Evolutionary conservation across 352 stramenopile species (phyloP).

Genomic region (Globisporangium nunn): DNA sequence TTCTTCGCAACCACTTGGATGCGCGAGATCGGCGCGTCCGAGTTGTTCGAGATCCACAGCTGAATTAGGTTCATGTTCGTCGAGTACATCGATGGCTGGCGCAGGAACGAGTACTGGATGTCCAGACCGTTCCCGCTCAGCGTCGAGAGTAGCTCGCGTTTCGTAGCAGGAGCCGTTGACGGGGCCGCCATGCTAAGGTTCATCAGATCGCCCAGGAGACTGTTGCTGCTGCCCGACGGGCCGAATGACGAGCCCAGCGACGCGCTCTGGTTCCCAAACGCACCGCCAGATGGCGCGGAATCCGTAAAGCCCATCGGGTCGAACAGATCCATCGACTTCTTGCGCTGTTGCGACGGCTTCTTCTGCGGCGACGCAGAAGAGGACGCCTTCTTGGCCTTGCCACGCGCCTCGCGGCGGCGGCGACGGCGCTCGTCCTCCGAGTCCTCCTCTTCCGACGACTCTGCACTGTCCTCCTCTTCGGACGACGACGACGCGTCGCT

Average conservation of each 20-base stretch:
- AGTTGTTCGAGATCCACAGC: constrained; percentile 65
- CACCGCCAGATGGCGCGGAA: constrained; percentile 11
- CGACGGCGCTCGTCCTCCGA: constrained; percentile 29
- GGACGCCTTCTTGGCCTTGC: constrained; percentile 6
- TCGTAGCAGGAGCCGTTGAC: constrained; percentile 18
- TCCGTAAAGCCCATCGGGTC: constrained; percentile 44
- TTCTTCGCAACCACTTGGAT: constrained; percentile 35
- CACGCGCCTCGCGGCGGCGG: constrained; percentile 14
- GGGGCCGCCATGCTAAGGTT: constrained; percentile 44
- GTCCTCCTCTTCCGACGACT: constrained; percentile 49
- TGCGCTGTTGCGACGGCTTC: constrained; percentile 16
- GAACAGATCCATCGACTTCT: constrained; percentile 32
- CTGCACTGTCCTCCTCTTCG: constrained; percentile 10
- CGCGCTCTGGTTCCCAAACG: constrained; percentile 10
- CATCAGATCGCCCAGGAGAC: constrained; percentile 49
- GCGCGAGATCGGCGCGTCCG: constrained; percentile 42
- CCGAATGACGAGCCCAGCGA: constrained; percentile 3
- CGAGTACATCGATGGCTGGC: constrained; percentile 49
- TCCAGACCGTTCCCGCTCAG: constrained; percentile 47
- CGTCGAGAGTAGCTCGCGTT: constrained; percentile 45
- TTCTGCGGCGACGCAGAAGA: constrained; percentile 23
- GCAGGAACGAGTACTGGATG: constrained; percentile 63
- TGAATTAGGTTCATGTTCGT: constrained; percentile 67
- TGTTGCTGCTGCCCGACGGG: constrained; percentile 13
- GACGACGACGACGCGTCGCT: constrained; percentile 24